These are phyloP conservation scores for Lasiodiplodia hormozganensis DNA, from an alignment of 2,329 filamentous ascomycete species.

Conservation along the genomic window DNA sequence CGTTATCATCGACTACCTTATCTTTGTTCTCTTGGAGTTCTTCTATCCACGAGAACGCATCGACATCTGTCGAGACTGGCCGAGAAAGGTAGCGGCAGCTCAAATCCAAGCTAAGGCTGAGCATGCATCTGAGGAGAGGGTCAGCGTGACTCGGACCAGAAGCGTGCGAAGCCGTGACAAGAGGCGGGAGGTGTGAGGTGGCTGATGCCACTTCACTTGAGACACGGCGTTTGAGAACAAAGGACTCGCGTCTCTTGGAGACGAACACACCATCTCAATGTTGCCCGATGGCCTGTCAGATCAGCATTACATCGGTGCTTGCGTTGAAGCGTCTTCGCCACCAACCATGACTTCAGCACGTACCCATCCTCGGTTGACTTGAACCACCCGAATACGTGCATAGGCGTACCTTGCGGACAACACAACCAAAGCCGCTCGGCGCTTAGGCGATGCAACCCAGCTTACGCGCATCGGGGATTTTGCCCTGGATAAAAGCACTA, in stretches of 20 bases:
- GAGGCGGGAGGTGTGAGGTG: constrained; percentile 2
- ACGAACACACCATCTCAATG: background rate
- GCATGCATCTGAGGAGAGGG: background rate
- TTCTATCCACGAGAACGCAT: constrained; percentile 85
- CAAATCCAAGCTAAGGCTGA: constrained; percentile 1
- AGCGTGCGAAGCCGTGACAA: constrained; percentile 17
- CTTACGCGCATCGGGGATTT: background rate
- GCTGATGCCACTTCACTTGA: background rate
- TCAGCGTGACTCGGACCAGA: background rate
- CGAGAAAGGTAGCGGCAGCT: constrained; percentile 67
- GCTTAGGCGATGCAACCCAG: background rate
- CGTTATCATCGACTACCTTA: constrained; percentile 89
- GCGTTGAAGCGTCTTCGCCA: background rate
- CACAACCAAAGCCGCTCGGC: background rate
- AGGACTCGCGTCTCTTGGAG: background rate
- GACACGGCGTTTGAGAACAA: constrained; percentile 6
- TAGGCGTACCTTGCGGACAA: background rate
- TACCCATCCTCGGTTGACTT: background rate
- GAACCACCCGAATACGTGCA: background rate
- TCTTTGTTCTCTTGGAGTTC: constrained; percentile 88
- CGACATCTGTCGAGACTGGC: constrained; percentile 91
- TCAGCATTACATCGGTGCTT: background rate
- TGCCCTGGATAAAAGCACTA: background rate
- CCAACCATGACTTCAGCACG: constrained; percentile 3
- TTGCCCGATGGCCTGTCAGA: background rate